phyloP scores from a whole-genome alignment of 2,329 filamentous ascomycete species.

The Coniochaeta sp. region DNA sequence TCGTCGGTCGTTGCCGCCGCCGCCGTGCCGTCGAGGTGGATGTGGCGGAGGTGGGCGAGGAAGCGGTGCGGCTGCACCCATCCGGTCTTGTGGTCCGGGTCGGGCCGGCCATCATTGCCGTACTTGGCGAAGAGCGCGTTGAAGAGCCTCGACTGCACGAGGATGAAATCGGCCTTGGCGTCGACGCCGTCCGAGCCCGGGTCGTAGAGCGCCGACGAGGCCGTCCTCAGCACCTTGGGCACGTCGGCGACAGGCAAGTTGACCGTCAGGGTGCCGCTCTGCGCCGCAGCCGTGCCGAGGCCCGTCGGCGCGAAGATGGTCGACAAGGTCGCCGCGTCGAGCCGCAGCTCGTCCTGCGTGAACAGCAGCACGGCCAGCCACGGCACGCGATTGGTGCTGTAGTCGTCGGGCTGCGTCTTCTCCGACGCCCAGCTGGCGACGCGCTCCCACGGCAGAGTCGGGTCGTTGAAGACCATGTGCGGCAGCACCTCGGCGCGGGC shows the following conservation, averaged over 20 bases:
- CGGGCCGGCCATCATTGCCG: background rate
- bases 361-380: slow-evolving; percentile 33
- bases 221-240: background rate
- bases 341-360: slow-evolving; percentile 18
- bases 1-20: background rate
- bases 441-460: slow-evolving; percentile 35
- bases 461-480: slow-evolving; percentile 35
- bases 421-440: slow-evolving; percentile 11
- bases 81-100: background rate
- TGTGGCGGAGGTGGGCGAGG: slow-evolving; percentile 4
- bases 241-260: background rate
- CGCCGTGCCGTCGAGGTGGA: background rate
- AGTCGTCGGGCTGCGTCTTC: background rate
- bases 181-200: background rate
- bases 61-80: background rate
- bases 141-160: background rate
- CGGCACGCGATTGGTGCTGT: slow-evolving; percentile 20
- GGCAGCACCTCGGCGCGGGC: slow-evolving; percentile 28
- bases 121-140: background rate
- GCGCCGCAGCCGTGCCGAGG: background rate
- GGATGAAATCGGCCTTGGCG: background rate
- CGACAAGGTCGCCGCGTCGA: slow-evolving; percentile 7
- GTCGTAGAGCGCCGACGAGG: background rate
- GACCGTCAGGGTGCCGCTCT: background rate
- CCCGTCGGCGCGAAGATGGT: background rate